Percentiles rank a stretch among this genome's conserved stretches.
These are phyloP conservation scores for Aspergillus olivimuriae DNA, from an alignment of 495 filamentous ascomycete species.

Conservation along the genomic window DNA sequence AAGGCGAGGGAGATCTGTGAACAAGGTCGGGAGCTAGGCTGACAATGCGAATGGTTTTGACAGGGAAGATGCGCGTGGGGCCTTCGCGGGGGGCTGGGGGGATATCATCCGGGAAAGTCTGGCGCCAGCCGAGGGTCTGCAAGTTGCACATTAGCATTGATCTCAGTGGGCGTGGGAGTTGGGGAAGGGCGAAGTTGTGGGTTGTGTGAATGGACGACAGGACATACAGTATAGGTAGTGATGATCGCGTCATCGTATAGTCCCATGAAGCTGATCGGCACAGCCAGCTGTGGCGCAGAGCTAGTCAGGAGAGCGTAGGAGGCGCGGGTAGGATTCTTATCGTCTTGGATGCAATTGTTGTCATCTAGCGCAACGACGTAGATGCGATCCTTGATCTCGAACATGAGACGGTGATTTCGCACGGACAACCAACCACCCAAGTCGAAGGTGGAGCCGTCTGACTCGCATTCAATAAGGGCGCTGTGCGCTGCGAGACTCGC, in stretches of 20 bases:
- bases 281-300: constrained; percentile 28
- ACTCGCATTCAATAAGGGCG: constrained; percentile 30
- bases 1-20: constrained; percentile 1
- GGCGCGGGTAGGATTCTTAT: constrained; percentile 17
- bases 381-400: constrained; percentile 33
- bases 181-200: background rate
- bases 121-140: constrained; percentile 32
- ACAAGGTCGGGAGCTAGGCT: constrained; percentile 25
- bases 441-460: constrained; percentile 30
- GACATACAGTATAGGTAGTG: constrained; percentile 33
- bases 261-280: constrained; percentile 36
- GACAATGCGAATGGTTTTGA: constrained; percentile 31
- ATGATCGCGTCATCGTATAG: constrained; percentile 35
- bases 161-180: background rate
- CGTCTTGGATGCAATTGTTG: constrained; percentile 23
- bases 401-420: constrained; percentile 36
- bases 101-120: constrained; percentile 16
- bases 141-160: constrained; percentile 7
- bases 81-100: constrained; percentile 12
- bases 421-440: constrained; percentile 36
- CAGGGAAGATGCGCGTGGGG: constrained; percentile 30
- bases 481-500: constrained; percentile 16
- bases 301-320: constrained; percentile 33
- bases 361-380: constrained; percentile 34
- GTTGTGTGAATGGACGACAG: no score